Base-by-base conservation (phyloP, 495 filamentous ascomycete genomes). In the Gamarada debralockiae region DNA sequence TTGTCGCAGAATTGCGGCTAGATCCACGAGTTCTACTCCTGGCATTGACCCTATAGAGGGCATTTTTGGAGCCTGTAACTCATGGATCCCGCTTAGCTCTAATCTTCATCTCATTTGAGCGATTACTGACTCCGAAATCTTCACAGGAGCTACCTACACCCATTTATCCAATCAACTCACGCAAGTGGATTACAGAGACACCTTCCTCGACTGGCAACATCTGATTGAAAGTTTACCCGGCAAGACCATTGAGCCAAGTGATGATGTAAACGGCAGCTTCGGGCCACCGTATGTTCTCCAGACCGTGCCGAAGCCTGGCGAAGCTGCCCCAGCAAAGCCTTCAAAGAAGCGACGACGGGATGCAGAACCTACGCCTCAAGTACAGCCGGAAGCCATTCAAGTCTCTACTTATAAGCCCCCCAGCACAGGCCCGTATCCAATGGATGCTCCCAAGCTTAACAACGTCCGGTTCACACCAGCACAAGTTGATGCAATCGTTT, bases 181-280 rank as follows among this genome's bases (percentile, higher is more conserved):
- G 55, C 84, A 79, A 36, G 70, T 97, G 50, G 91, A 99, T 63
- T 97, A 87, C 65, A 82, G 88, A 38, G 93, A 99, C 62, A 97
- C 95, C 0, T 95, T 99, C 60, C 65, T 97, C 50, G 83, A 96
- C 68, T 97, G 95, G 95, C 80, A 92, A 58, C 93, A 99, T 73
- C 70, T 99, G 21, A 76, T 95, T 33, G 87, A 90, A 64, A 91
- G 89, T 65, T 79, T 95, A 52, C 88, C 90, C 10, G 89, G 87
- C 5, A 88, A 87, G 73, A 87, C 75, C 14, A 80, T 96, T 36
- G 89, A 95, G 61, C 86, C 88, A 21, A 77, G 81, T 23, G 82
- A 82, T 42, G 75, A 85, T 56, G 82, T 80, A 6, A 73, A 79
- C 20, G 80, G 82, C 29, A 92, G 86, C 65, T 93, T 92, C 64